These are phyloP conservation scores for Kodamaea leandrae DNA, from an alignment of 805 yeast species.

Conservation along the genomic window DNA sequence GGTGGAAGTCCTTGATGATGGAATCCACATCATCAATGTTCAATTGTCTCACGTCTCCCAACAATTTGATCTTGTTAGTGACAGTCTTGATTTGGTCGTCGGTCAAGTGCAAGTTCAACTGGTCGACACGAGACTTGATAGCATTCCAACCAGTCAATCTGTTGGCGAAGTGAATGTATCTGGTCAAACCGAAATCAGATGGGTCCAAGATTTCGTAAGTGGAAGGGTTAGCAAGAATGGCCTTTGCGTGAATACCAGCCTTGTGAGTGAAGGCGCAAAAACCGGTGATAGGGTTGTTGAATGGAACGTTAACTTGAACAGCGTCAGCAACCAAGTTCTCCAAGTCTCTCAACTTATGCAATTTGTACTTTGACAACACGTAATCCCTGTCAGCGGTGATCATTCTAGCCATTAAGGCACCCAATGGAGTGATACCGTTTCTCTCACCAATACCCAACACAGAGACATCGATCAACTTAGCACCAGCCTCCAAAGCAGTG, in stretches of 20 bases:
- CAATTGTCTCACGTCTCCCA: conserved; percentile 93
- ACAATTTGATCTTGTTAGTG: conserved; percentile 84
- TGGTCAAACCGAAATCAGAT: conserved; percentile 88
- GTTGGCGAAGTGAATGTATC: conserved; percentile 97
- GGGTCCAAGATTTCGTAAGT: conserved; percentile 98
- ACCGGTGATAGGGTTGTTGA: conserved; percentile 98
- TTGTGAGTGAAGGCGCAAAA: conserved; percentile 99
- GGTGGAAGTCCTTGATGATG: conserved; percentile 90
- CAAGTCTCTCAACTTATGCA: conserved; percentile 92
- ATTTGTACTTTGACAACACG: conserved; percentile 88
- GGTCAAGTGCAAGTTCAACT: conserved; percentile 81
- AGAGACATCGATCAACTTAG: conserved; percentile 88
- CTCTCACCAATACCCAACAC: conserved; percentile 98
- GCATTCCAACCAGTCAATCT: conserved; percentile 99
- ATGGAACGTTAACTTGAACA: conserved; percentile 94
- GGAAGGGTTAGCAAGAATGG: conserved; percentile 96
- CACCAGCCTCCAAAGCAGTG: conserved; percentile 98
- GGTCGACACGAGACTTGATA: conserved; percentile 96
- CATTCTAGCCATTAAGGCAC: conserved; percentile 99
- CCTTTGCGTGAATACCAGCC: conserved; percentile 99
- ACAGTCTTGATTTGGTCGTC: conserved; percentile 96
- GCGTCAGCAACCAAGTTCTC: conserved; percentile 97
- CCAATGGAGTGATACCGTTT: conserved; percentile 96
- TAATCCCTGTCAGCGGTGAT: conserved; percentile 97
- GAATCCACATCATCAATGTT: conserved; percentile 97